Evolutionary conservation across 495 filamentous ascomycete genomes (phyloP), one percentile per base, ranked within the genome.

Genomic region (Lasiosphaeriaceae sp.): DNA sequence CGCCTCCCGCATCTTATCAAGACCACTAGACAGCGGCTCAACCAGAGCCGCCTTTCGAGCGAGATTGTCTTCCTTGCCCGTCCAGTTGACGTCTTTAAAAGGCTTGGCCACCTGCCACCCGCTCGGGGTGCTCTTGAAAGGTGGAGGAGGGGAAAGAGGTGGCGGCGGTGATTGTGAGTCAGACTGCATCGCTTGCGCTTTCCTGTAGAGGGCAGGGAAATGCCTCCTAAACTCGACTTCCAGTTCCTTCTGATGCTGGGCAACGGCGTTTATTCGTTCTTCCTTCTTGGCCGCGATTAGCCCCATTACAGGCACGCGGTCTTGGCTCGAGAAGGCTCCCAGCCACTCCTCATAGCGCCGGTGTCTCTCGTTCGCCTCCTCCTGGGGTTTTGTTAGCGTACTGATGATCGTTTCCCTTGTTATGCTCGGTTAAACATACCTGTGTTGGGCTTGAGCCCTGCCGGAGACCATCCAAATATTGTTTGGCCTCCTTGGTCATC

Each of bases 391-490:
- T n/a, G 45, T 66, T 49, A 64, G 57, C 43, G 22, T 23, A n/a
- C 17, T 43, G 39, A 5, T 43, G 8, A 7, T n/a, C 39, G 12
- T 5, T 43, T 43, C 39, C n/a, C 14, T 12, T 12, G 11, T 35
- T 5, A 35, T 16, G 7, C 11, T 12, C 21, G 26, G 11, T 7
- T 34, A 0, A 3, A n/a, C 66, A 61, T 59, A 74, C 74, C 55
- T 68, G 50, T 56, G 68, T 67, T 26, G 66, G 20, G 52, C 64
- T 57, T 55, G 57, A 50, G 65, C 59, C 55, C 46, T 65, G 66
- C 37, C 71, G 62, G 11, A 76, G 60, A 22, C 71, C 66, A 47
- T 75, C 75, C 8, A 76, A 35, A 41, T 77, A 73, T 48, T 72
- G 64, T 52, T 74, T 73, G 7, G 70, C 74, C 2, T 72, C 69